A percentile compares a stretch with the other conserved stretches of the same genome.
Conservation (phyloP, 176 grass and related monocot species). For the Alopecurus myosuroides region DNA sequence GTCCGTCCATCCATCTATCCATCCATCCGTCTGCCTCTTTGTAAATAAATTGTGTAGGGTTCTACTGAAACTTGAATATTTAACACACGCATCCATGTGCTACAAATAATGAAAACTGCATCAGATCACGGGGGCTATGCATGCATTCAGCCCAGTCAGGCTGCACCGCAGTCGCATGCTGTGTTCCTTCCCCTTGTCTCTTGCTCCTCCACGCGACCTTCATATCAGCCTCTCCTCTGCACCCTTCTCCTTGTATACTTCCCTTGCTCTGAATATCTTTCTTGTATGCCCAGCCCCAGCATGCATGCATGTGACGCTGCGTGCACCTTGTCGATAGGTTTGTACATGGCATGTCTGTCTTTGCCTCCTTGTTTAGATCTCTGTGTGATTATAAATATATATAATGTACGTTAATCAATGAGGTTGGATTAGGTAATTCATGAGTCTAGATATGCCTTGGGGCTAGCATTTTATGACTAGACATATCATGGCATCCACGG, state of each 20-base stretch:
- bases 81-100: neutral
- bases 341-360: neutral
- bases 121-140: neutral
- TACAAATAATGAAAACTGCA: neutral
- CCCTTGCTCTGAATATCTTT: neutral
- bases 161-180: neutral
- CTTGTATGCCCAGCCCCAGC: neutral
- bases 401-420: neutral
- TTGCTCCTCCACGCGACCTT: neutral
- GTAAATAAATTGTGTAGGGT: neutral
- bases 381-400: neutral
- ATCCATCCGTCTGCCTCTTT: neutral
- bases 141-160: neutral
- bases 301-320: conserved; percentile 10
- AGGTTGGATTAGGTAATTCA: neutral
- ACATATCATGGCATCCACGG: too few species aligned
- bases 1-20: neutral
- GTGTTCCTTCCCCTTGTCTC: conserved; percentile 20
- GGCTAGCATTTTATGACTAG: too few species aligned
- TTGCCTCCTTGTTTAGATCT: neutral
- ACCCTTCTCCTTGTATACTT: conserved; percentile 32
- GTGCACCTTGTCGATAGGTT: neutral
- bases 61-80: neutral
- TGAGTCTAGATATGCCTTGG: neutral
- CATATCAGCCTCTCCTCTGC: neutral